Evolutionary conservation across 306 rosid genomes (phyloP), one percentile per base, ranked within the genome.

Genomic region (Castanospermum australe): DNA sequence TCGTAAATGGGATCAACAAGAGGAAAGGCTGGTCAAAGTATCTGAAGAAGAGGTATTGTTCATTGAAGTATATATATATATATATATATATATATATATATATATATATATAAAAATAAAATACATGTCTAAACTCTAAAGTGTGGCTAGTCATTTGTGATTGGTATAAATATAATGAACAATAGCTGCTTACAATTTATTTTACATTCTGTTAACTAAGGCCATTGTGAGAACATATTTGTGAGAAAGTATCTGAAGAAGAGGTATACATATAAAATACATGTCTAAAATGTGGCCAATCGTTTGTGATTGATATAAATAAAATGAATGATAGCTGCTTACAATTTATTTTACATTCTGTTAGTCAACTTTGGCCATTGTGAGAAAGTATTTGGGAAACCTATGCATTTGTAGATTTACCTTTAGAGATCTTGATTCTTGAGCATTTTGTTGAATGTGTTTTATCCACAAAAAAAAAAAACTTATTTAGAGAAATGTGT

Each of bases 21-120:
- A 89, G 78, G 98, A 94, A 78, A 75, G 88, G 25, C 81, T 94
- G 5, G 71, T 88, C 52, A 90, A 79, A 88, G 84, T 88, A 30
- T 76, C 90, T 20, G 92, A 92, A 80, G 96, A 92, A 67, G 98
- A 90, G 97, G 98, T 94, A 82, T 59, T n/a, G n/a, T n/a, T n/a
- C n/a, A n/a, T n/a, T n/a, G n/a, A n/a, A n/a, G n/a, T n/a, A n/a
- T n/a, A n/a, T n/a, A n/a, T n/a, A n/a, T n/a, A n/a, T n/a, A n/a
- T n/a, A n/a, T n/a, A n/a, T n/a, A n/a, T n/a, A n/a, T n/a, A n/a
- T n/a, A n/a, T n/a, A n/a, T n/a, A n/a, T n/a, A n/a, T n/a, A n/a
- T n/a, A n/a, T n/a, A n/a, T n/a, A n/a, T n/a, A n/a, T n/a, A n/a
- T n/a, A n/a, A n/a, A n/a, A n/a, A n/a, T n/a, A n/a, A n/a, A n/a